Evolutionary conservation across 257 asterid species (phyloP).

Genomic region (Capsicum baccatum): DNA sequence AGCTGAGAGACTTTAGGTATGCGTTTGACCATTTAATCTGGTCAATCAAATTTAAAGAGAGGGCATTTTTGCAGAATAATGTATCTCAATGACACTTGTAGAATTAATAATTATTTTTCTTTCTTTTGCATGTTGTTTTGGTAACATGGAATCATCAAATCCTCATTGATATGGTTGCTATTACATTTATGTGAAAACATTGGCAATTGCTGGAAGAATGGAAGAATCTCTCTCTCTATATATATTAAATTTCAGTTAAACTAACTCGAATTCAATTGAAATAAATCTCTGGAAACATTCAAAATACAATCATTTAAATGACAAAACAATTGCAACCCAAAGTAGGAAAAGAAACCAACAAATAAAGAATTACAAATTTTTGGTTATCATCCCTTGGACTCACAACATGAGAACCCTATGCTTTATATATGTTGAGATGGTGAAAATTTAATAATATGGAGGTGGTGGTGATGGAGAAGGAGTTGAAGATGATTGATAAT

Average conservation of each 20-base stretch:
- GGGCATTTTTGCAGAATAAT: too few relatives aligned
- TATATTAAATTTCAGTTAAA: background rate
- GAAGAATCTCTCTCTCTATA: background rate
- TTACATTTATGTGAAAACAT: too few relatives aligned
- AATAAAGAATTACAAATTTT: background rate
- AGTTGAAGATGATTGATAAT: background rate
- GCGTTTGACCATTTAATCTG: too few relatives aligned
- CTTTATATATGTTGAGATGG: conserved; percentile 8
- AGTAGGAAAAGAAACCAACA: background rate
- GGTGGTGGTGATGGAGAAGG: conserved; percentile 7
- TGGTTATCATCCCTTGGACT: background rate
- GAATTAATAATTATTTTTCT: background rate
- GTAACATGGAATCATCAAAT: background rate
- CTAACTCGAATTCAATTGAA: background rate
- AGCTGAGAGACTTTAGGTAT: too few relatives aligned
- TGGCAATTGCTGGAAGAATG: background rate
- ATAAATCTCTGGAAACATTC: background rate
- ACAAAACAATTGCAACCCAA: background rate
- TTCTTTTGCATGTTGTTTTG: background rate
- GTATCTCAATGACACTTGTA: too few relatives aligned
- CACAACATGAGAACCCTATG: background rate
- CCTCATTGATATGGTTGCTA: too few relatives aligned
- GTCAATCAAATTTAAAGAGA: too few relatives aligned
- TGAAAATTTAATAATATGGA: background rate
- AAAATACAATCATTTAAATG: background rate